Base-by-base conservation (phyloP, 1,139 yeast species). In the Geotrichum cucujoidarum region DNA sequence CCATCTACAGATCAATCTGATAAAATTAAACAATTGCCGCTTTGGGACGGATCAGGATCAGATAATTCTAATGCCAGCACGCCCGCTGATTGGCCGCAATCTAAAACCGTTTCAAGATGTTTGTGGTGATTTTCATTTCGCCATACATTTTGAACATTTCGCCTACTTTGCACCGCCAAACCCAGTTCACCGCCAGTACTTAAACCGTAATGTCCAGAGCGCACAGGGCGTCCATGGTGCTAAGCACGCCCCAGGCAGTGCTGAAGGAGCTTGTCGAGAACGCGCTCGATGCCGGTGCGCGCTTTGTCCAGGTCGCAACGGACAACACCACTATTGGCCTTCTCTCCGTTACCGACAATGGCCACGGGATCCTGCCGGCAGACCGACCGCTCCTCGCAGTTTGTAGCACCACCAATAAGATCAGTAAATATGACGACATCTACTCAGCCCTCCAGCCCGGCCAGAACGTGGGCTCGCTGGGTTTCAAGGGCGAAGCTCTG, bases 401-500 rank as follows among this genome's bases (percentile, higher is more conserved):
- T 51, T 70, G 86, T 33, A 77, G 81, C 60, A 77, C 86, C 25
- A 88, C 96, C 0, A 85, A 95, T 0, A 89, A 87, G 59, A 62
- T 84, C 6, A 52, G 61, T 0, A 59, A 62, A 0, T 73, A 75
- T 51, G 78, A 76, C 10, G 88, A 83, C 51, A 62, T 83, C 43
- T 33, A 22, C 10, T n/a, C 20, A 11, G 40, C 22, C 2, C 20
- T 3, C 10, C 14, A 18, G 8, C n/a, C 11, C 8, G 30, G 20
- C 4, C 64, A 63, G 20, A 57, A 63, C 0, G 66, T 81, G 4
- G 58, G 65, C 2, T 81, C 90, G 0, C 80, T 80, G 60, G 95
- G 95, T 0, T 87, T 82, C 60, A 71, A 89, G 53, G 96, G 97
- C 4, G 92, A 85, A 60, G 92, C 95, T 0, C 65, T 89, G 40